Evolutionary conservation across 352 stramenopile species (phyloP).

Genomic region (Halophytophthora polymorphica): DNA sequence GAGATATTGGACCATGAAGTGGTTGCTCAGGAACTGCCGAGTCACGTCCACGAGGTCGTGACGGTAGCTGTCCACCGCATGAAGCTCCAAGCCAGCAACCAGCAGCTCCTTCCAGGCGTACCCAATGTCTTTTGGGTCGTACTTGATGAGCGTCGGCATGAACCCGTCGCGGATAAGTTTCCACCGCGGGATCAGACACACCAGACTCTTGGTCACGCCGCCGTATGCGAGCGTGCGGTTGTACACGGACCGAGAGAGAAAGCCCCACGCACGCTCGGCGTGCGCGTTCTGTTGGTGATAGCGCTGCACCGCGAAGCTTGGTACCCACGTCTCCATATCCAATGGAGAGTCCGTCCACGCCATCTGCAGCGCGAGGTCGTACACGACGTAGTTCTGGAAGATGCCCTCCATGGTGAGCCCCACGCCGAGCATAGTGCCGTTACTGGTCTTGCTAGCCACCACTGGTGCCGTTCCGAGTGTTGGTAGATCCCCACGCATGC

Average conservation of each 20-base stretch:
- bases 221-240: conserved; percentile 65
- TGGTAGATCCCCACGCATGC: conserved; percentile 68
- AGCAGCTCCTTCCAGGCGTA: conserved; percentile 61
- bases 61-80: conserved; percentile 48
- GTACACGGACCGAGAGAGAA: conserved; percentile 63
- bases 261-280: conserved; percentile 47
- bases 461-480: conserved; percentile 55
- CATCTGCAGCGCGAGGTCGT: conserved; percentile 76
- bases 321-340: conserved; percentile 44
- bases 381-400: conserved; percentile 86
- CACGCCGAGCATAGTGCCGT: conserved; percentile 71
- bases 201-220: conserved; percentile 73
- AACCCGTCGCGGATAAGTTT: conserved; percentile 59
- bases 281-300: conserved; percentile 58
- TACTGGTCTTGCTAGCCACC: conserved; percentile 34
- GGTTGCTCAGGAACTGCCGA: conserved; percentile 66
- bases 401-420: conserved; percentile 85
- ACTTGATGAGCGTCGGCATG: conserved; percentile 72
- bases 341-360: conserved; percentile 51
- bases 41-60: conserved; percentile 84
- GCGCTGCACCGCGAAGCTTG: conserved; percentile 46
- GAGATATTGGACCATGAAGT: conserved; percentile 56
- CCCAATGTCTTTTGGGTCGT: conserved; percentile 60
- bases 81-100: conserved; percentile 34
- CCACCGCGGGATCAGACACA: conserved; percentile 68